Evolutionary conservation across 2,329 filamentous ascomycete species (phyloP).

Genomic region (Cladosporium sp.): DNA sequence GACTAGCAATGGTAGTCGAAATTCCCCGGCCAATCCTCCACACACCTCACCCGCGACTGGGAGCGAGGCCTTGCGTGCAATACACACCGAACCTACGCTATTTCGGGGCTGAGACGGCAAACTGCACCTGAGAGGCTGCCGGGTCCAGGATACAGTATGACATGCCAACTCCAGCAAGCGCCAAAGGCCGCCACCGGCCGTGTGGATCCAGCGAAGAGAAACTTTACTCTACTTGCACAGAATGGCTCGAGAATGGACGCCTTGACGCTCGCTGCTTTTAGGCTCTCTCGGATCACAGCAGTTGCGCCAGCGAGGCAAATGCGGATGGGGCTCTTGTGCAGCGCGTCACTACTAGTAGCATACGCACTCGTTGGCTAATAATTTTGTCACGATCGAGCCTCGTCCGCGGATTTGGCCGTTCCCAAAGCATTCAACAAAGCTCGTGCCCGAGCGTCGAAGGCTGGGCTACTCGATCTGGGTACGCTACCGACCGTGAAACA

Average conservation of each 20-base stretch:
- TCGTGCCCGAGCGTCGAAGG: not conserved
- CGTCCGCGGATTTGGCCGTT: slow-evolving; percentile 8
- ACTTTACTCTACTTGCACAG: not conserved
- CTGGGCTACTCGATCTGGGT: slow-evolving; percentile 10
- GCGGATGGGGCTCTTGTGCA: not conserved
- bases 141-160: not conserved
- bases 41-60: not conserved
- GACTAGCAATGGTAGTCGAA: not conserved
- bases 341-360: not conserved
- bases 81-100: not conserved
- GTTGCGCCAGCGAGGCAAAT: not conserved
- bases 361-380: not conserved
- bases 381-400: not conserved
- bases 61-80: not conserved
- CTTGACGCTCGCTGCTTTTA: slow-evolving; percentile 2
- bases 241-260: not conserved
- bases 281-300: not conserved
- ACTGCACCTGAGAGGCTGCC: not conserved
- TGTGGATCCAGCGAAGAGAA: not conserved
- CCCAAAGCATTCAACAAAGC: not conserved
- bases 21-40: slow-evolving; percentile 16
- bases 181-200: not conserved
- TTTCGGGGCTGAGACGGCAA: slow-evolving; percentile 8
- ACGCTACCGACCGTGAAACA: slow-evolving; percentile 15
- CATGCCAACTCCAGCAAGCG: not conserved